These are phyloP conservation scores for Alternaria incomplexa DNA, from an alignment of 2,329 filamentous ascomycete species.

Conservation along the genomic window DNA sequence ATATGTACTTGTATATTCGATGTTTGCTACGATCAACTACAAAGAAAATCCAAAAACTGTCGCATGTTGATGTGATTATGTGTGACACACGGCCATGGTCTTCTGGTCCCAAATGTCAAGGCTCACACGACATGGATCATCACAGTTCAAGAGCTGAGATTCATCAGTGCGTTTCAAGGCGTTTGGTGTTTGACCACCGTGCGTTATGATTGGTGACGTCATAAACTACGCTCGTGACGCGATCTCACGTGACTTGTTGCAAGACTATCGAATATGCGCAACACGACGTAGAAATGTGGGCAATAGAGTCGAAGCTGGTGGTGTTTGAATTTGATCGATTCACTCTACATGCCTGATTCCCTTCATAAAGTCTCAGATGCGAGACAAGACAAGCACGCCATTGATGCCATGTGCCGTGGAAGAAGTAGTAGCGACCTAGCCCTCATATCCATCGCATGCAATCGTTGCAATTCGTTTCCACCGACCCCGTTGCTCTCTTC, in stretches of 20 bases:
- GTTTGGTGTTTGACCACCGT: neutral
- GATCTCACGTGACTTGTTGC: slow-evolving; percentile 9
- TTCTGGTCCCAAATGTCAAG: accelerated
- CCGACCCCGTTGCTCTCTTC: slow-evolving; percentile 31
- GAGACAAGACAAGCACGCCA: slow-evolving; percentile 36
- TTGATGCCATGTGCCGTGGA: slow-evolving; percentile 28
- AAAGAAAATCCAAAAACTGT: neutral
- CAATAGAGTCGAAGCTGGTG: slow-evolving; percentile 12
- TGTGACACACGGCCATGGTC: neutral
- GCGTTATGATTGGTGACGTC: neutral
- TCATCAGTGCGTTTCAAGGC: neutral
- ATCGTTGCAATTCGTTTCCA: slow-evolving; percentile 41
- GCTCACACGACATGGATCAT: neutral
- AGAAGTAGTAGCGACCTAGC: slow-evolving; percentile 29
- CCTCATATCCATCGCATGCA: slow-evolving; percentile 38
- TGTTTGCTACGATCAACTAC: neutral
- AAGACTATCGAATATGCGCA: neutral
- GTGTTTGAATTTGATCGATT: slow-evolving; percentile 39
- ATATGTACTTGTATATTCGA: neutral
- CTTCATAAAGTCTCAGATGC: slow-evolving; percentile 30
- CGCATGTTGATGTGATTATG: neutral
- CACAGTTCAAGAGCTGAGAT: neutral
- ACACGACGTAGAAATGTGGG: neutral
- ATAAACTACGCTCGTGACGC: slow-evolving; percentile 3
- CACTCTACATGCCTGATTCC: slow-evolving; percentile 43